Conservation (phyloP, 331 rosid species). For the Saraca asoca region DNA sequence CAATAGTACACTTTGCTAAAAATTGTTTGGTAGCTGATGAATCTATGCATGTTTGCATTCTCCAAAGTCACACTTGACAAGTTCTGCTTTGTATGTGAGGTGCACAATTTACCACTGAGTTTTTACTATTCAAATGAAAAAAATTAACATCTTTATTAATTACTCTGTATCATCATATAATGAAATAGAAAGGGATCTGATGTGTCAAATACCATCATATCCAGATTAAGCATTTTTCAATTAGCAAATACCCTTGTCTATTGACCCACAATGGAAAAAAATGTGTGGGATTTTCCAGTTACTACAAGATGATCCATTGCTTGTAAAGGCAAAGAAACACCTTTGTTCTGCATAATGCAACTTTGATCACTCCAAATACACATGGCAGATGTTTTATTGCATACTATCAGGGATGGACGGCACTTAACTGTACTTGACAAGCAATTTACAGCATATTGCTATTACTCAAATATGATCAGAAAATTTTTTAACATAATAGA, state of each 20-base stretch:
- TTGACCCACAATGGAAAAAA: slow-evolving; percentile 24
- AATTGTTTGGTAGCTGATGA: slow-evolving; percentile 1
- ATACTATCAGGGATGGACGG: background rate
- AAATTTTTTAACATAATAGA: background rate
- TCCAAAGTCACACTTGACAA: background rate
- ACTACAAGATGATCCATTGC: background rate
- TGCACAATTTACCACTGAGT: slow-evolving; percentile 2
- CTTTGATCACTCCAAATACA: background rate
- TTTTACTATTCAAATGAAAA: slow-evolving; percentile 20
- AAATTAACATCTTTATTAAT: slow-evolving; percentile 11
- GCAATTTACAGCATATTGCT: slow-evolving; percentile 19
- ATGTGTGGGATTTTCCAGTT: background rate
- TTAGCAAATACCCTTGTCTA: slow-evolving; percentile 3
- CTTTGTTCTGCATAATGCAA: background rate
- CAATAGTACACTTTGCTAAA: background rate
- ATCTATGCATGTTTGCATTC: slow-evolving; percentile 11
- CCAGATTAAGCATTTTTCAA: slow-evolving; percentile 10
- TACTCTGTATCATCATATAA: slow-evolving; percentile 3
- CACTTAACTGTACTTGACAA: background rate
- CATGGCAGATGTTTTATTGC: slow-evolving; percentile 7
- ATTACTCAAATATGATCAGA: background rate
- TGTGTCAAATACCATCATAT: slow-evolving; percentile 24
- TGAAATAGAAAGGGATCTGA: slow-evolving; percentile 15
- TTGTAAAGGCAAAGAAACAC: slow-evolving; percentile 12
- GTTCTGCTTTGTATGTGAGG: slow-evolving; percentile 4